phyloP scores from a whole-genome alignment of 2,329 filamentous ascomycete species.

The Raffaelea arxii region DNA sequence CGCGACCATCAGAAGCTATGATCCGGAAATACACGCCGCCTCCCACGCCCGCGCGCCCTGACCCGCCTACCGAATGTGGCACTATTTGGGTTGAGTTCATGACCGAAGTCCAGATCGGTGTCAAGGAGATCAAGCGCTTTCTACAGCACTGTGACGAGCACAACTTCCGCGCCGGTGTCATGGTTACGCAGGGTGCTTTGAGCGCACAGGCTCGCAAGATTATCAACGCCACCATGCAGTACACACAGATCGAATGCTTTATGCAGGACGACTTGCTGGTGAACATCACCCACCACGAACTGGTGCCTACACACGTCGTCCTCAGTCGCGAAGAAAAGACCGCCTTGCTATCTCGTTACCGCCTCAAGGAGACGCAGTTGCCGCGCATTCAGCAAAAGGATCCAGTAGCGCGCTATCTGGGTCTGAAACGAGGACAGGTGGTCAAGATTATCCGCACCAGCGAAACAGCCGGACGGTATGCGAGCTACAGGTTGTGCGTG shows the following conservation, averaged over 20 bases:
- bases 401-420: slow-evolving; percentile 85
- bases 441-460: slow-evolving; percentile 97
- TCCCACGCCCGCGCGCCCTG: slow-evolving; percentile 56
- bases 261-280: slow-evolving; percentile 91
- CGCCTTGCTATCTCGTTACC: slow-evolving; percentile 77
- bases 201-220: slow-evolving; percentile 83
- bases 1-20: slow-evolving; percentile 76
- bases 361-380: slow-evolving; percentile 94
- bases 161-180: slow-evolving; percentile 82
- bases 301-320: slow-evolving; percentile 88
- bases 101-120: slow-evolving; percentile 65
- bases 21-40: slow-evolving; percentile 71
- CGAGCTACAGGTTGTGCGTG: slow-evolving; percentile 74
- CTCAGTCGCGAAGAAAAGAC: slow-evolving; percentile 85
- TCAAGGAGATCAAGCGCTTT: slow-evolving; percentile 86
- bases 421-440: slow-evolving; percentile 82
- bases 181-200: slow-evolving; percentile 74
- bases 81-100: slow-evolving; percentile 93
- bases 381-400: slow-evolving; percentile 86
- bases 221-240: slow-evolving; percentile 64
- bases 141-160: slow-evolving; percentile 71
- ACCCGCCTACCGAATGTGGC: slow-evolving; percentile 67
- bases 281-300: slow-evolving; percentile 96
- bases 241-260: slow-evolving; percentile 85
- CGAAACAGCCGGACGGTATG: slow-evolving; percentile 93